Evolutionary conservation across 2,329 filamentous ascomycete genomes (phyloP).

Genomic region (Curvularia spicifera): DNA sequence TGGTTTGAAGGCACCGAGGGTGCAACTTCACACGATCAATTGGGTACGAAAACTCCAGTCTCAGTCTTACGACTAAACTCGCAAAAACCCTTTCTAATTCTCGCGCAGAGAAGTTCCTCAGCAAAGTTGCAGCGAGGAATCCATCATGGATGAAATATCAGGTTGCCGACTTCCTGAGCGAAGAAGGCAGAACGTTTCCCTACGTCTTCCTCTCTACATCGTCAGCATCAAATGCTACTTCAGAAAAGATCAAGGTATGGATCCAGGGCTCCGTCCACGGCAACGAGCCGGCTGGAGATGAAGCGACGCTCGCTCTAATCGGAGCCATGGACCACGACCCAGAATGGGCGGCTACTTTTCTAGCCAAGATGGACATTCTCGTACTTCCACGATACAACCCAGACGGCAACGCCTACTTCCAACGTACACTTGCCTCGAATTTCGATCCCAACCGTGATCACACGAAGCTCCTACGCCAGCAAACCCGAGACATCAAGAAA

Average conservation of each 20-base stretch:
- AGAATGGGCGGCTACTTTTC: constrained; percentile 39
- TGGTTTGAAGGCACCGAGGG: constrained; percentile 43
- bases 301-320: constrained; percentile 45
- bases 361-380: constrained; percentile 45
- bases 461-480: constrained; percentile 45
- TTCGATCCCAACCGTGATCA: constrained; percentile 50
- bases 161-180: constrained; percentile 38
- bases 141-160: constrained; percentile 41
- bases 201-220: constrained; percentile 40
- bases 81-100: neutral
- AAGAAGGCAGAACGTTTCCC: constrained; percentile 44
- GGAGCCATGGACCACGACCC: constrained; percentile 45
- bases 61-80: constrained; percentile 26
- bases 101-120: constrained; percentile 33
- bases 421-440: constrained; percentile 45
- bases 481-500: constrained; percentile 46
- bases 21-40: constrained; percentile 32
- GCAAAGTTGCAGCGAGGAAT: constrained; percentile 39
- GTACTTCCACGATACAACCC: constrained; percentile 48
- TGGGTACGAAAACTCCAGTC: constrained; percentile 4
- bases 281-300: constrained; percentile 49
- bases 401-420: constrained; percentile 48
- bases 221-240: constrained; percentile 2
- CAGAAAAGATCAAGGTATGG: constrained; percentile 46
- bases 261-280: constrained; percentile 49